Conservation (phyloP, 2,329 filamentous ascomycete genomes). For the Colletotrichum sp. region DNA sequence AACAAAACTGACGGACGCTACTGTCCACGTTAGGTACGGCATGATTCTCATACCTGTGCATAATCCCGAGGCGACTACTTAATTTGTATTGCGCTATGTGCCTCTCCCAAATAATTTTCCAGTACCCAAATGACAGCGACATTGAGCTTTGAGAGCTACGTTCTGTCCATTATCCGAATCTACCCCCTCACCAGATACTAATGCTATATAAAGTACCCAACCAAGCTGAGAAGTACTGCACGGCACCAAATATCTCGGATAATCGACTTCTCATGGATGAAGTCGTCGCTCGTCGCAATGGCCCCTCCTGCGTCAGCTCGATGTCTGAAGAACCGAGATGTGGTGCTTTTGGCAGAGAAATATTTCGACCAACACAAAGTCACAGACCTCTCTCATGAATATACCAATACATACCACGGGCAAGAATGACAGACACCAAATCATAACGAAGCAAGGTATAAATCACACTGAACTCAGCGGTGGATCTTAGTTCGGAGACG, state of each 20-base stretch:
- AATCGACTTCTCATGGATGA: not conserved
- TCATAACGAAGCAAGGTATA: too few species aligned
- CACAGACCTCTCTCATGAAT: not conserved
- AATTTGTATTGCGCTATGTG: not conserved
- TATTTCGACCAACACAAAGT: not conserved
- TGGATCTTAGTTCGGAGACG: not conserved
- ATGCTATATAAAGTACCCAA: fast-evolving
- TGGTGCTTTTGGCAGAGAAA: not conserved
- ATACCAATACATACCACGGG: not conserved
- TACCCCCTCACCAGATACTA: not conserved
- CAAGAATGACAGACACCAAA: not conserved
- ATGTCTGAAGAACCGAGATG: not conserved
- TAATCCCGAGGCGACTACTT: not conserved
- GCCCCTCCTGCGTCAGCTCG: not conserved
- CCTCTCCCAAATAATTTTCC: not conserved
- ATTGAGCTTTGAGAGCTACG: not conserved
- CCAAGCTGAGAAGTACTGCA: not conserved
- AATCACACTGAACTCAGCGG: not conserved
- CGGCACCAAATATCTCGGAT: not conserved
- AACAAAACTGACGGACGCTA: not conserved
- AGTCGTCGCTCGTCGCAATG: not conserved
- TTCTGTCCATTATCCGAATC: not conserved
- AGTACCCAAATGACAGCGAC: not conserved
- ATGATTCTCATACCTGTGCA: not conserved
- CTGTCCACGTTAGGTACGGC: not conserved